Evolutionary conservation across 495 filamentous ascomycete species (phyloP).

Genomic region (Aspergillus indologenus): DNA sequence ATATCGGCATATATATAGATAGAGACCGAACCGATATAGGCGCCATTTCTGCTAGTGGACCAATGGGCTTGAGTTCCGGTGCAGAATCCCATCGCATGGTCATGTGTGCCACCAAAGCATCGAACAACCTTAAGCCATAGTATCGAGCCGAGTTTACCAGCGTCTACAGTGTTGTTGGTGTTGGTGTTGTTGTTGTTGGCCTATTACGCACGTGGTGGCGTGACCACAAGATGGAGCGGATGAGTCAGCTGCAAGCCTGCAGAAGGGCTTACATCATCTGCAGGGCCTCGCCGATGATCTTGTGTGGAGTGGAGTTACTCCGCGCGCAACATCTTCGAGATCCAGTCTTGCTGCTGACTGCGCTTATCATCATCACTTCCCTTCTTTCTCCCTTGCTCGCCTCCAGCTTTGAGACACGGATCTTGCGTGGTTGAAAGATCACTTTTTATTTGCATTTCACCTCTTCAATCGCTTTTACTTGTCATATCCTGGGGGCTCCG

Average conservation of each 20-base stretch:
- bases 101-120: neutral
- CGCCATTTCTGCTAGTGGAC: neutral
- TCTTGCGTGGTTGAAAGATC: no score
- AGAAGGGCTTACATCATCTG: constrained; percentile 8
- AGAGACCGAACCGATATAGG: neutral
- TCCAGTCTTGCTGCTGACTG: neutral
- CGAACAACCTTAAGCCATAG: neutral
- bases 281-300: constrained; percentile 2
- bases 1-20: no score
- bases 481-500: constrained; percentile 4
- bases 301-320: neutral
- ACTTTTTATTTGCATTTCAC: neutral
- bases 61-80: neutral
- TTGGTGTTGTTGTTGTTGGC: neutral
- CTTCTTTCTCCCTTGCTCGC: neutral
- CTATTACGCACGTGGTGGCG: neutral
- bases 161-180: no score
- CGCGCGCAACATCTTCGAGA: constrained; percentile 1
- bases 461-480: neutral
- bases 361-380: neutral
- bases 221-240: neutral
- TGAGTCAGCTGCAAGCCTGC: constrained; percentile 3
- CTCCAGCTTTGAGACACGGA: neutral
- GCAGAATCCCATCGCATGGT: neutral
- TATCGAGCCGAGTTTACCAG: no score